These are phyloP conservation scores for Geotrichum histeridarum DNA, from an alignment of 1,139 yeast genomes.

Conservation along the genomic window DNA sequence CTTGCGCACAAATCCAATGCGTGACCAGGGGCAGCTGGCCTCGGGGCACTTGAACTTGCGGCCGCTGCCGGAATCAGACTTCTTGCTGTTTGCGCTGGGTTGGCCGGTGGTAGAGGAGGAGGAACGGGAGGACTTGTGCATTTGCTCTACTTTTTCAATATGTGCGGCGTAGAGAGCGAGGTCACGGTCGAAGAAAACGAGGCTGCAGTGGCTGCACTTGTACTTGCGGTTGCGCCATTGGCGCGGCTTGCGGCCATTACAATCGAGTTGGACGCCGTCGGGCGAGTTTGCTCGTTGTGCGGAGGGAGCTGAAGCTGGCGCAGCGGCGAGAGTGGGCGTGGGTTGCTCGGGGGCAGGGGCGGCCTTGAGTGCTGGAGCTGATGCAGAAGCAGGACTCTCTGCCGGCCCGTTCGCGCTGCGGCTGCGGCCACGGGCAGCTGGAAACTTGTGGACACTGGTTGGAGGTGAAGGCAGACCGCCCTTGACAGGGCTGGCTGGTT, in stretches of 20 bases:
- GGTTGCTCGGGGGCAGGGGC: not conserved
- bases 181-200: slow-evolving; percentile 27
- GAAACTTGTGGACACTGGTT: not conserved
- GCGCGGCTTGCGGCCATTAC: slow-evolving; percentile 31
- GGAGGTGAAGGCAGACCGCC: slow-evolving; percentile 1
- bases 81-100: slow-evolving; percentile 5
- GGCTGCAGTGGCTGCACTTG: slow-evolving; percentile 31
- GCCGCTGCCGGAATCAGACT: slow-evolving; percentile 18
- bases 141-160: slow-evolving; percentile 26
- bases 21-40: slow-evolving; percentile 29
- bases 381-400: not conserved
- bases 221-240: slow-evolving; percentile 31
- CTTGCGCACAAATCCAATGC: slow-evolving; percentile 21
- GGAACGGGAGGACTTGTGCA: slow-evolving; percentile 15
- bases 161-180: slow-evolving; percentile 28
- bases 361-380: not conserved
- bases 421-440: not conserved
- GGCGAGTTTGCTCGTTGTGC: not conserved
- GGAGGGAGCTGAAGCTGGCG: not conserved
- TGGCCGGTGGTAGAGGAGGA: not conserved
- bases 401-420: not conserved
- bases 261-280: slow-evolving; percentile 21
- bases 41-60: slow-evolving; percentile 32
- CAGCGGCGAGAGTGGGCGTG: no score
- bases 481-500: not conserved